A percentile compares a stretch with the other conserved stretches of the same genome.
These are phyloP conservation scores for Ballota nigra DNA, from an alignment of 257 asterid species.

Conservation along the genomic window DNA sequence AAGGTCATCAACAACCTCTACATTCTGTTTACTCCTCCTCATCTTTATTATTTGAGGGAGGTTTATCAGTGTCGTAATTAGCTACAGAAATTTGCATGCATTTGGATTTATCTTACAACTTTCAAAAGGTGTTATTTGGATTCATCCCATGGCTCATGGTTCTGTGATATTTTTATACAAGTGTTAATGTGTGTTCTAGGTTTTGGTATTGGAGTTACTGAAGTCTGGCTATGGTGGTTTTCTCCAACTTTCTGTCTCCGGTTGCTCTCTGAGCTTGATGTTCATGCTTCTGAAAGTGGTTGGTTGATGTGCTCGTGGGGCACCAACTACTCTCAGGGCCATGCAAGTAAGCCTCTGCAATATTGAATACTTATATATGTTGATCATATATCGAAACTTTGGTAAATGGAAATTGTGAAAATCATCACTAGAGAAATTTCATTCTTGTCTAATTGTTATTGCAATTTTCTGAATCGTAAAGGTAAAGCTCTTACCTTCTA, in stretches of 20 bases:
- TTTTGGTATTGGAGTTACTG: too few species aligned
- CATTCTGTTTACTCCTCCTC: neutral
- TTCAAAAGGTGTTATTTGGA: neutral
- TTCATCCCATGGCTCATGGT: too few species aligned
- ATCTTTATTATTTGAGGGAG: neutral
- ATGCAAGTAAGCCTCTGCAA: slow-evolving; percentile 42
- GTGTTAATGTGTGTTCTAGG: too few species aligned
- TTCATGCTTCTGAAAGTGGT: slow-evolving; percentile 21
- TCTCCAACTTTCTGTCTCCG: slow-evolving; percentile 39
- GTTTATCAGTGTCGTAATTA: neutral
- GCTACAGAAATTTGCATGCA: neutral
- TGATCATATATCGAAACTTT: neutral
- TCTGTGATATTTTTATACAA: too few species aligned
- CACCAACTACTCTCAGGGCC: slow-evolving; percentile 39
- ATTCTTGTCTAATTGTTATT: neutral
- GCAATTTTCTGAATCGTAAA: neutral
- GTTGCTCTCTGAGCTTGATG: slow-evolving; percentile 26
- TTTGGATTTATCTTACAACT: neutral
- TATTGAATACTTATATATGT: neutral
- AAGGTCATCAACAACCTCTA: too few species aligned
- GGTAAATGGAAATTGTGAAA: neutral
- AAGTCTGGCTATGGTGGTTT: too few species aligned
- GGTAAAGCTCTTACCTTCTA: slow-evolving; percentile 35
- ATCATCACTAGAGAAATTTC: neutral
- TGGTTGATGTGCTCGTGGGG: slow-evolving; percentile 34